Percentiles rank a stretch among this genome's conserved stretches.
Evolutionary conservation across 2,329 filamentous ascomycete genomes (phyloP).

Genomic region (Ophiostoma triangulosporum): DNA sequence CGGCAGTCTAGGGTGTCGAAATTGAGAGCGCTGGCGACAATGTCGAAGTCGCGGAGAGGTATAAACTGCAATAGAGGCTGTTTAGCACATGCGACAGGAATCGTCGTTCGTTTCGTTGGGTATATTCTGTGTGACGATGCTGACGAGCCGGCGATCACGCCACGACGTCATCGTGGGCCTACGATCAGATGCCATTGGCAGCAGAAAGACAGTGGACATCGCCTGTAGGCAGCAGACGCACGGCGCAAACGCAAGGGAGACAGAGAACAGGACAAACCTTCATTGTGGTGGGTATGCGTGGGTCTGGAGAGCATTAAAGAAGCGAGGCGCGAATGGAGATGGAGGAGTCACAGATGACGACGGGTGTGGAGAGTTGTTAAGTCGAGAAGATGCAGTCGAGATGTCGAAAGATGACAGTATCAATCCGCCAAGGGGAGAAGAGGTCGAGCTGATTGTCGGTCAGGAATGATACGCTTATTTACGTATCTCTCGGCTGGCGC

Average conservation of each 20-base stretch:
- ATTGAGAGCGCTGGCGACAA: constrained; percentile 83
- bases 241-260: neutral
- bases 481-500: neutral
- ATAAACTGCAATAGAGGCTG: constrained; percentile 52
- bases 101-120: neutral
- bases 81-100: neutral
- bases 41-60: constrained; percentile 79
- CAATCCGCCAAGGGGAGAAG: neutral
- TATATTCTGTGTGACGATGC: neutral
- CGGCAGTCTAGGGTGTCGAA: constrained; percentile 91
- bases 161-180: neutral
- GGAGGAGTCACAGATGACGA: neutral
- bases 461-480: neutral
- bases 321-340: neutral
- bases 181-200: neutral
- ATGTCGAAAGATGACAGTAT: neutral
- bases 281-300: constrained; percentile 10
- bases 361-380: neutral
- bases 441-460: neutral
- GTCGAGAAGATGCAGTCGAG: neutral
- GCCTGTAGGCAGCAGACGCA: neutral
- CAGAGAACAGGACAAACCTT: constrained; percentile 5
- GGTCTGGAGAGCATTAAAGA: constrained; percentile 3
- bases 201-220: neutral
- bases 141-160: no score